phyloP scores from a whole-genome alignment of 441 rosid species.

The Pelargonium australe region DNA sequence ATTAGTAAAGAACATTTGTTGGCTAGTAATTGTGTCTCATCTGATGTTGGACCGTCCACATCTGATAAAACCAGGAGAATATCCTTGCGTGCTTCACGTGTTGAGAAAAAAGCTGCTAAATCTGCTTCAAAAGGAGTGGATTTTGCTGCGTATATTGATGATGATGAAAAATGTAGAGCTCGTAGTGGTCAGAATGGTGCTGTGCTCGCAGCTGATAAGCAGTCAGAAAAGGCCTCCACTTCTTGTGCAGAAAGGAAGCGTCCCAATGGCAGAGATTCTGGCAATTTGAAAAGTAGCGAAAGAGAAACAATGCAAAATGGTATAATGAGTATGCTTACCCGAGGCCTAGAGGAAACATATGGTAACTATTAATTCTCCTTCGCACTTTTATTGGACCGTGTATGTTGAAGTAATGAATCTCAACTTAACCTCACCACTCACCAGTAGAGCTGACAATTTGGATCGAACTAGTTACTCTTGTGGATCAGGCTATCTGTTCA shows the following conservation, averaged over 20 bases:
- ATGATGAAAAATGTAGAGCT: constrained; percentile 30
- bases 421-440: no score
- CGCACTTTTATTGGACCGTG: background rate
- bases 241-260: constrained; percentile 27
- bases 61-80: constrained; percentile 27
- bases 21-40: constrained; percentile 20
- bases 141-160: constrained; percentile 18
- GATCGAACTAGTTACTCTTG: no score
- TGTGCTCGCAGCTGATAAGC: constrained; percentile 35
- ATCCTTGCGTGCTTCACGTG: constrained; percentile 23
- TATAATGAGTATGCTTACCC: constrained; percentile 7
- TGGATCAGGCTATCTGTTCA: no score
- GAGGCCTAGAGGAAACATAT: background rate
- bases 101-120: constrained; percentile 24
- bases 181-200: constrained; percentile 42
- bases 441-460: no score
- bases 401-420: background rate
- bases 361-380: background rate
- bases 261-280: constrained; percentile 27
- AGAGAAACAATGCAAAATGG: constrained; percentile 29
- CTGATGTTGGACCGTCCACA: constrained; percentile 47
- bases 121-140: constrained; percentile 20
- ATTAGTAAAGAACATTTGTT: constrained; percentile 31
- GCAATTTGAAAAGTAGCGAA: constrained; percentile 28
- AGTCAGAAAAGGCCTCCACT: constrained; percentile 19